Percentiles rank a stretch among this genome's conserved stretches.
phyloP scores from a whole-genome alignment of 352 stramenopile genomes.

The Globisporangium apiculatum region DNA sequence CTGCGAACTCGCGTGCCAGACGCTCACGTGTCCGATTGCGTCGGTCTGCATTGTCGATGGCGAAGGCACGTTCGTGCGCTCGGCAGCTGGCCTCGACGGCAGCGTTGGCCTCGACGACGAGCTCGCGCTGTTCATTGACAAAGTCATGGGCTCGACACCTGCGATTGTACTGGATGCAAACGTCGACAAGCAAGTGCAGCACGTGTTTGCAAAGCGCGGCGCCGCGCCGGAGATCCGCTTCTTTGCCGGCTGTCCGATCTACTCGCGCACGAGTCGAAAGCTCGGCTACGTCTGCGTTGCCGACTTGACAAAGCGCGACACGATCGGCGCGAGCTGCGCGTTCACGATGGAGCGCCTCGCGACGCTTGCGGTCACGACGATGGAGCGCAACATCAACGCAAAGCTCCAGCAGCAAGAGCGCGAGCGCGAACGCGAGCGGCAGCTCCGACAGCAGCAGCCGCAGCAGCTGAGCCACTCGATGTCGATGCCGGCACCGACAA shows the following conservation, averaged over 20 bases:
- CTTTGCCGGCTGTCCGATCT: conserved; percentile 74
- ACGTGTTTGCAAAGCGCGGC: conserved; percentile 37
- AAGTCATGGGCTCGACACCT: conserved; percentile 72
- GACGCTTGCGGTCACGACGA: conserved; percentile 66
- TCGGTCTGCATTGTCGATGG: conserved; percentile 64
- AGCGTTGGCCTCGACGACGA: conserved; percentile 49
- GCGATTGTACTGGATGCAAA: conserved; percentile 69
- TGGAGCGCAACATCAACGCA: conserved; percentile 49
- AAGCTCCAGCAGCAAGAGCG: conserved; percentile 17
- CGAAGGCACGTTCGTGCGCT: conserved; percentile 40
- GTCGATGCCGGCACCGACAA: not conserved
- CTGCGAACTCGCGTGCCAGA: conserved; percentile 75
- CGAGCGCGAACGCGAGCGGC: conserved; percentile 5
- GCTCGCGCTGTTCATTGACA: conserved; percentile 57
- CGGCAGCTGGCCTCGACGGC: conserved; percentile 36
- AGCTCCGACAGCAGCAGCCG: conserved; percentile 20
- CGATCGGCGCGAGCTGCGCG: conserved; percentile 56
- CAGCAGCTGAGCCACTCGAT: not conserved
- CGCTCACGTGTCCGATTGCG: conserved; percentile 72
- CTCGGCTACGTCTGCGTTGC: conserved; percentile 76
- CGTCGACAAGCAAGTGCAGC: conserved; percentile 57
- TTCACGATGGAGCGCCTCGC: conserved; percentile 80
- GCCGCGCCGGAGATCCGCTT: conserved; percentile 48
- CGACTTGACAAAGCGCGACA: conserved; percentile 69
- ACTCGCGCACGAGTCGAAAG: conserved; percentile 57